Conservation (phyloP, 2,329 filamentous ascomycete genomes). For the Leptographium wingfieldii region DNA sequence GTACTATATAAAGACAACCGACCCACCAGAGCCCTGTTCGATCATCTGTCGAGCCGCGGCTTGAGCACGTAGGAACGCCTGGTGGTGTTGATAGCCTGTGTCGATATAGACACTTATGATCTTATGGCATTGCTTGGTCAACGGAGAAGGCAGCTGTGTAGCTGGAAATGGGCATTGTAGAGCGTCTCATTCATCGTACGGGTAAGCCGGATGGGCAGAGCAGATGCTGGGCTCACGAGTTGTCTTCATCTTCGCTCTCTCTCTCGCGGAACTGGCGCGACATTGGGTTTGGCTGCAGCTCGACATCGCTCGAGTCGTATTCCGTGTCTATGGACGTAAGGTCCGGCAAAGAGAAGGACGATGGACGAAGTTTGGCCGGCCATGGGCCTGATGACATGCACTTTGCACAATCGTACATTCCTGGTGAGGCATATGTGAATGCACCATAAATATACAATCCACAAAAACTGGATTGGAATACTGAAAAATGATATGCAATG, state of each 20-base stretch:
- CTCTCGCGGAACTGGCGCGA: background rate
- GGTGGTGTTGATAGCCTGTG: constrained; percentile 47
- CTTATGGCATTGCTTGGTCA: too few species aligned
- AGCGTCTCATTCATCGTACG: too few species aligned
- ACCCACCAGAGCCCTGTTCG: constrained; percentile 34
- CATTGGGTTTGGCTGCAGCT: background rate
- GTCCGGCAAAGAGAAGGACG: background rate
- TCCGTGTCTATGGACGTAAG: background rate
- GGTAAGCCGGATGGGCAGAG: background rate
- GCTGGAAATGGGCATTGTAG: too few species aligned
- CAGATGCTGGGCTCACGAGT: background rate
- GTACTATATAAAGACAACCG: constrained; percentile 53
- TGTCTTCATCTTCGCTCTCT: background rate
- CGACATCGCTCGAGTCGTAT: background rate
- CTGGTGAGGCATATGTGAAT: too few species aligned
- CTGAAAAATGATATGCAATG: too few species aligned
- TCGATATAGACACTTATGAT: constrained; percentile 29
- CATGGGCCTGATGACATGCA: background rate
- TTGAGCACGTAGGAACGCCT: constrained; percentile 60
- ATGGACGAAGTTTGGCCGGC: background rate
- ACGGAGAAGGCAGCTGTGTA: too few species aligned
- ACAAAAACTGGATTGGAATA: too few species aligned
- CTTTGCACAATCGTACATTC: background rate
- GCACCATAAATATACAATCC: too few species aligned
- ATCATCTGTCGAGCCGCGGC: constrained; percentile 46